Evolutionary conservation across 192 early-diverging fungal species (phyloP).

Genomic region (Thamnidium elegans): DNA sequence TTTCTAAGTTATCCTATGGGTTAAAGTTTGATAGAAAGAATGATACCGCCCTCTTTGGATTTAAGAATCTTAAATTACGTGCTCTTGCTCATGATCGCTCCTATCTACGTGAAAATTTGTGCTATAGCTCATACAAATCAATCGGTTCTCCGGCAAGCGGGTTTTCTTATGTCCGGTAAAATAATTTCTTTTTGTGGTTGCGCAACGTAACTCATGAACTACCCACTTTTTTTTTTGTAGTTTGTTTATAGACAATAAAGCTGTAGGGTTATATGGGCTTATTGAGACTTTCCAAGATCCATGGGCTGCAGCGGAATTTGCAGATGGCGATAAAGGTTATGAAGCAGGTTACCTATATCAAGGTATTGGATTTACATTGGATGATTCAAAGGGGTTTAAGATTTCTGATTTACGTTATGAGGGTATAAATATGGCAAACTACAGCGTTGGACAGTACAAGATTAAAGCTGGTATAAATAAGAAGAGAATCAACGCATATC

Average conservation of each 20-base stretch:
- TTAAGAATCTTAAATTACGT: conserved; percentile 3
- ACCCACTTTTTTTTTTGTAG: conserved; percentile 1
- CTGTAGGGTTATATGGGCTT: conserved; percentile 10
- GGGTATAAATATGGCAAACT: neutral
- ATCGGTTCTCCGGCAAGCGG: neutral
- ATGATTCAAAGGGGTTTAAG: neutral
- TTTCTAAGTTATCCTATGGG: conserved; percentile 11
- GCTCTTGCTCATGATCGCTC: conserved; percentile 11
- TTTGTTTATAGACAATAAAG: conserved; percentile 8
- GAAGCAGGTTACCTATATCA: conserved; percentile 8
- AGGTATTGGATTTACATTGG: neutral
- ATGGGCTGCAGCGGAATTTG: neutral
- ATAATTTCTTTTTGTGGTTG: too few species aligned
- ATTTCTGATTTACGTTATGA: conserved; percentile 11
- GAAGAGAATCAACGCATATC: neutral
- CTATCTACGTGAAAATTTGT: conserved; percentile 12
- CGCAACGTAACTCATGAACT: too few species aligned
- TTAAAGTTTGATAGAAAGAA: conserved; percentile 4
- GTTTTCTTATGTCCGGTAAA: conserved; percentile 10
- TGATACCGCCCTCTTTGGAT: conserved; percentile 4
- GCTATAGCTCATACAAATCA: neutral
- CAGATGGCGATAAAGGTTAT: conserved; percentile 1
- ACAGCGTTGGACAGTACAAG: conserved; percentile 6
- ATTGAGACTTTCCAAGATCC: conserved; percentile 8
- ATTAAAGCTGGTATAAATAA: neutral